Conservation (phyloP, 2,329 filamentous ascomycete species). For the Tolypocladium capitatum region DNA sequence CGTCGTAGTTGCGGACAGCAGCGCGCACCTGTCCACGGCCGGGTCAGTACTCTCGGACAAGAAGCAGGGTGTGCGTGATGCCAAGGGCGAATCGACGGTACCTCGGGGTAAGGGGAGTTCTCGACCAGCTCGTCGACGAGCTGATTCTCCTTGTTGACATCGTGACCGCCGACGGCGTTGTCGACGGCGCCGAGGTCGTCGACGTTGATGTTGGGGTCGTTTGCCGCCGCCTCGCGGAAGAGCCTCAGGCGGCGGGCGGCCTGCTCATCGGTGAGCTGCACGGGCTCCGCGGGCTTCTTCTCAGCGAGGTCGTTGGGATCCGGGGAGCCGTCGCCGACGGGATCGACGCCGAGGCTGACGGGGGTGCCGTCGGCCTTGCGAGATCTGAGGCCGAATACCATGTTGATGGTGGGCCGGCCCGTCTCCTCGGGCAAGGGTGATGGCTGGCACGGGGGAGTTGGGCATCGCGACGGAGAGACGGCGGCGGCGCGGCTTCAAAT, state of each 20-base stretch:
- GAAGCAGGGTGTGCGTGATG: no score
- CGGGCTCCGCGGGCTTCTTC: neutral
- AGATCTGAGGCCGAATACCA: neutral
- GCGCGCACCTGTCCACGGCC: conserved; percentile 8
- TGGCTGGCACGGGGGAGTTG: no score
- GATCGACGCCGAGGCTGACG: neutral
- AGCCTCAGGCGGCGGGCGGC: neutral
- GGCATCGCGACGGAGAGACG: neutral
- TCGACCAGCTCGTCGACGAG: neutral
- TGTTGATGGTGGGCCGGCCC: neutral
- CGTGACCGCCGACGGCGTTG: neutral
- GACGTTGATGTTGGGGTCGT: neutral
- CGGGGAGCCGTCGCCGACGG: neutral
- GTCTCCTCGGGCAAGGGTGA: neutral
- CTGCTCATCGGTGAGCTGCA: neutral
- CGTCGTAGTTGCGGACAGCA: conserved; percentile 28
- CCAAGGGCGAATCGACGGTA: neutral
- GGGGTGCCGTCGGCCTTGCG: neutral
- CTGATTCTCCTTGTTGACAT: neutral
- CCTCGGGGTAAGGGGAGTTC: neutral
- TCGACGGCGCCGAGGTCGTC: neutral
- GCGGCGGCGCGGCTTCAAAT: neutral
- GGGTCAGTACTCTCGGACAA: neutral
- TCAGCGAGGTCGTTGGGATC: neutral
- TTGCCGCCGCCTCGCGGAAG: neutral